Evolutionary conservation across 495 filamentous ascomycete genomes (phyloP).

Genomic region (Baudoinia panamericana): DNA sequence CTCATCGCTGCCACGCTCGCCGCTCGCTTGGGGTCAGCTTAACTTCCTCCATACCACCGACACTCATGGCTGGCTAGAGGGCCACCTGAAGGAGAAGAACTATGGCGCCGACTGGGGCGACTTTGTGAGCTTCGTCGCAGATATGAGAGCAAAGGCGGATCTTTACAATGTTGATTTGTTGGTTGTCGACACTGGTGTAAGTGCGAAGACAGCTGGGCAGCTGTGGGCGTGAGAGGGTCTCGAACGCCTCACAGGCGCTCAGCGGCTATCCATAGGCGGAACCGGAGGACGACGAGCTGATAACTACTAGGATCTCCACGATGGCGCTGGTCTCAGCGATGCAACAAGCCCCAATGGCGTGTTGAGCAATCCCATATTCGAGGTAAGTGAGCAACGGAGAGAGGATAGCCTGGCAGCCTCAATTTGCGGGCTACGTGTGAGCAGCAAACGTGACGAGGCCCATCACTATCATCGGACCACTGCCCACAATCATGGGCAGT

Average conservation of each 20-base stretch:
- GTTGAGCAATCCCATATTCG: constrained; percentile 31
- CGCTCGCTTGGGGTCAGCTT: constrained; percentile 35
- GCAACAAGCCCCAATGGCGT: constrained; percentile 30
- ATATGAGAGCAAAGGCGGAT: constrained; percentile 30
- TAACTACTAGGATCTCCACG: constrained; percentile 28
- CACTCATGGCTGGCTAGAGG: constrained; percentile 37
- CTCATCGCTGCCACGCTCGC: constrained; percentile 25
- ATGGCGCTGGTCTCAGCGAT: constrained; percentile 33
- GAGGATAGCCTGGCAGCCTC: too few relatives aligned
- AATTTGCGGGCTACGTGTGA: too few relatives aligned
- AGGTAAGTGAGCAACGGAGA: constrained; percentile 10
- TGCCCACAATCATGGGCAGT: too few relatives aligned
- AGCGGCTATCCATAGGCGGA: too few relatives aligned
- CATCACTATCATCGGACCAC: too few relatives aligned
- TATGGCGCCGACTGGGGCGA: constrained; percentile 36
- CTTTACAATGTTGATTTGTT: constrained; percentile 29
- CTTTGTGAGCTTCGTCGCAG: constrained; percentile 28
- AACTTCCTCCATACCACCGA: constrained; percentile 38
- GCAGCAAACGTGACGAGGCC: too few relatives aligned
- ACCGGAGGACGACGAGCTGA: too few relatives aligned
- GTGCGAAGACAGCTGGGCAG: background rate
- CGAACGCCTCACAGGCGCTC: too few relatives aligned
- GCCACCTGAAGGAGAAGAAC: constrained; percentile 34
- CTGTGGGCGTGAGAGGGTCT: too few relatives aligned
- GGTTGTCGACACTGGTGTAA: constrained; percentile 30